These are phyloP conservation scores for Coleophoma crateriformis DNA, from an alignment of 2,329 filamentous ascomycete species.

Conservation along the genomic window DNA sequence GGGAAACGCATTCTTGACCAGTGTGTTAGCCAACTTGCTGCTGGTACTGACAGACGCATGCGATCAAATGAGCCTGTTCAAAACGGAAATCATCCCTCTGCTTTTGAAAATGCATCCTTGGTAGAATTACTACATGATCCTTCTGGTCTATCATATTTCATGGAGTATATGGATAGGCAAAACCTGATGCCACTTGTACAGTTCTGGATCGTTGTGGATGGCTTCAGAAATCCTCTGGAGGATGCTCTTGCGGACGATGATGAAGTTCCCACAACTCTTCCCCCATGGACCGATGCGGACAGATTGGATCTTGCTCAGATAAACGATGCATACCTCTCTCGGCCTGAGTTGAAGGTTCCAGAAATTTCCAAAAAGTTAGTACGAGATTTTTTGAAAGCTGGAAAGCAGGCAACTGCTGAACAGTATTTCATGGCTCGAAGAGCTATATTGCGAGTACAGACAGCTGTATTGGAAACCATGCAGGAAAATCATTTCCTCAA, in stretches of 20 bases:
- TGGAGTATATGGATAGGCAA: constrained; percentile 98
- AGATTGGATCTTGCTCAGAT: constrained; percentile 86
- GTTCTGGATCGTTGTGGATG: constrained; percentile 97
- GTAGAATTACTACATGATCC: constrained; percentile 85
- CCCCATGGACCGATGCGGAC: constrained; percentile 77
- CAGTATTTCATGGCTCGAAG: constrained; percentile 82
- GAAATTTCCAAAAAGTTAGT: constrained; percentile 65
- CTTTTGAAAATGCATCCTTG: constrained; percentile 69
- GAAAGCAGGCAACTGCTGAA: constrained; percentile 66
- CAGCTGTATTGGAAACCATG: constrained; percentile 77
- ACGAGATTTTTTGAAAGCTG: constrained; percentile 71
- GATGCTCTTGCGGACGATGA: constrained; percentile 68
- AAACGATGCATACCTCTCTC: constrained; percentile 80
- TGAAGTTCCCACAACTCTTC: constrained; percentile 52
- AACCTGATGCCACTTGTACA: constrained; percentile 84
- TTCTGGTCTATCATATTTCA: constrained; percentile 92
- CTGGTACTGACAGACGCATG: constrained; percentile 44
- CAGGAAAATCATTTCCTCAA: constrained; percentile 72
- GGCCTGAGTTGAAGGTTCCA: constrained; percentile 73
- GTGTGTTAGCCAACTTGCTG: constrained; percentile 75
- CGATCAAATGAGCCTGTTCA: constrained; percentile 8
- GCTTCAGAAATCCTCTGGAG: constrained; percentile 89
- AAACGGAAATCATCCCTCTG: constrained; percentile 40
- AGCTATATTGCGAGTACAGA: constrained; percentile 78
- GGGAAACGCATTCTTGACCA: constrained; percentile 88